Conservation (phyloP, 2,329 filamentous ascomycete species). For the Venturiaceae sp. region DNA sequence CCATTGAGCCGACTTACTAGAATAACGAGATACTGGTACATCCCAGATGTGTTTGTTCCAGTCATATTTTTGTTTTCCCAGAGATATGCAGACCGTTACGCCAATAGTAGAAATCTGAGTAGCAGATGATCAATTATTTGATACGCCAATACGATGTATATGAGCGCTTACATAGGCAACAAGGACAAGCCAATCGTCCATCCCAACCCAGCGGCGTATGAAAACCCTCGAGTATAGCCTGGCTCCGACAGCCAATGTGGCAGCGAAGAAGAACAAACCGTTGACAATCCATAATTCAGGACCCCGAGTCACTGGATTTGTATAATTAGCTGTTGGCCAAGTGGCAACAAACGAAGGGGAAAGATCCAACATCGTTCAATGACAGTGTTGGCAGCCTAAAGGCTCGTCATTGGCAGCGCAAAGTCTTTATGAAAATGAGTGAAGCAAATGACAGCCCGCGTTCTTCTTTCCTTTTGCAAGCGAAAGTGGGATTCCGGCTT, state of each 20-base stretch:
- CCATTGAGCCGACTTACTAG: background rate
- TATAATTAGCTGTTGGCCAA: conserved; percentile 2
- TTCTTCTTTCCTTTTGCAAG: too few relatives aligned
- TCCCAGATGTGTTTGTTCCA: conserved; percentile 10
- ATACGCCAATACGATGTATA: background rate
- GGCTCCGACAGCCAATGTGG: background rate
- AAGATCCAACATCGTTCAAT: too few relatives aligned
- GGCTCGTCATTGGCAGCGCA: too few relatives aligned
- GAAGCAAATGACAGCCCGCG: too few relatives aligned
- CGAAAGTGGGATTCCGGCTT: too few relatives aligned
- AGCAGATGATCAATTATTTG: background rate
- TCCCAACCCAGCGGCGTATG: conserved; percentile 2
- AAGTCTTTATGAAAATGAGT: too few relatives aligned
- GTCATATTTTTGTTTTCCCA: background rate
- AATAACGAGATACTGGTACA: background rate
- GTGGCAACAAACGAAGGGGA: background rate
- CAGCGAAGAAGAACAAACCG: background rate
- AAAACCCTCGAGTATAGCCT: conserved; percentile 1
- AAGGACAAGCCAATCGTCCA: background rate
- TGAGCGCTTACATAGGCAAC: background rate
- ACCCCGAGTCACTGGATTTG: background rate
- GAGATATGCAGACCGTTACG: background rate
- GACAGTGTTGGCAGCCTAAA: too few relatives aligned
- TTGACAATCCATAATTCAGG: background rate
- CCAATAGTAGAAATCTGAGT: background rate